These are phyloP conservation scores for Hyparrhenia diplandra DNA, from an alignment of 176 grass and related monocot species.

Conservation along the genomic window DNA sequence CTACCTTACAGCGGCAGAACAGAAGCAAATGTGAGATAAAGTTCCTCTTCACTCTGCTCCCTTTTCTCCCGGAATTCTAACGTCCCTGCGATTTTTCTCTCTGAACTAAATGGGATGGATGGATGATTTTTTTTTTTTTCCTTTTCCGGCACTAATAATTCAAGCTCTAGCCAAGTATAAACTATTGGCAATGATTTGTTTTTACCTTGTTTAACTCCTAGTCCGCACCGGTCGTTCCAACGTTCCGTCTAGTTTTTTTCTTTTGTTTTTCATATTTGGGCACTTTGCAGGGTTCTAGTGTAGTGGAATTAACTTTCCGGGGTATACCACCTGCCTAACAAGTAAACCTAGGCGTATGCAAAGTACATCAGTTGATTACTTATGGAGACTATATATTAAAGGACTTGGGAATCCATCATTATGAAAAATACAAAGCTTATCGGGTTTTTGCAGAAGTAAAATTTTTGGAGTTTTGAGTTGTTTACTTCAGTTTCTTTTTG, in stretches of 20 bases:
- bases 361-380: not conserved
- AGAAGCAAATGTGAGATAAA: too few species aligned
- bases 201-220: not conserved
- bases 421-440: not conserved
- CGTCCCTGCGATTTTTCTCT: not conserved
- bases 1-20: too few species aligned
- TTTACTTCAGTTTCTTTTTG: not conserved
- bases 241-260: not conserved
- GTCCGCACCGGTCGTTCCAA: not conserved
- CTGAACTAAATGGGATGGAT: not conserved
- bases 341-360: not conserved
- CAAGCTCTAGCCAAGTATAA: not conserved
- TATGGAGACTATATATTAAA: not conserved
- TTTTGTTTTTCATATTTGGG: not conserved
- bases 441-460: not conserved
- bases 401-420: not conserved
- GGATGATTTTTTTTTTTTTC: not conserved
- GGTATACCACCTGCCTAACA: not conserved
- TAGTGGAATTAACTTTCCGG: not conserved
- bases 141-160: not conserved
- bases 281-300: not conserved
- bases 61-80: slow-evolving; percentile 2
- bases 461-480: not conserved
- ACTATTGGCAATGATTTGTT: not conserved
- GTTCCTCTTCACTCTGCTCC: too few species aligned